Evolutionary conservation across 2,329 filamentous ascomycete species (phyloP).

Genomic region (Didymella lethalis): DNA sequence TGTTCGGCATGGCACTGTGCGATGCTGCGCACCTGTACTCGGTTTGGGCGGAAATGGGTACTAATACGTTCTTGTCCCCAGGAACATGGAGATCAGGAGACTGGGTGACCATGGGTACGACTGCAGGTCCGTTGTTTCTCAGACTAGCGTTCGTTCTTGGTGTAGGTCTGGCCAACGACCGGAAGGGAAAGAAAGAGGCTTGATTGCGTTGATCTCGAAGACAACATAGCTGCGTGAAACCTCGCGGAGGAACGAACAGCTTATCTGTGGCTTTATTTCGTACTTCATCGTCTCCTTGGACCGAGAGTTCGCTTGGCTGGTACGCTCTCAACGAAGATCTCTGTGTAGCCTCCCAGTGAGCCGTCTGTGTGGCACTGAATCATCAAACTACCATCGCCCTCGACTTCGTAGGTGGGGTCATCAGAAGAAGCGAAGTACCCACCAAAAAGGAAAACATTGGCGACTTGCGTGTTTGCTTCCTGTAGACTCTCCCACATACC

Average conservation of each 20-base stretch:
- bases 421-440: not conserved
- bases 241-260: not conserved
- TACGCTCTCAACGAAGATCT: conserved; percentile 2
- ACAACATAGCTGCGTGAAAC: not conserved
- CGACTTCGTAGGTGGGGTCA: conserved; percentile 1
- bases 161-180: conserved; percentile 40
- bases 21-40: conserved; percentile 74
- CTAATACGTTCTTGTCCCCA: conserved; percentile 33
- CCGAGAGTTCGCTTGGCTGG: not conserved
- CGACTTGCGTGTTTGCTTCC: conserved; percentile 13
- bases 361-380: not conserved
- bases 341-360: not conserved
- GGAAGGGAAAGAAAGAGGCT: conserved; percentile 20
- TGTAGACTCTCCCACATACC: conserved; percentile 5
- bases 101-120: conserved; percentile 48
- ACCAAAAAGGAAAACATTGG: not conserved
- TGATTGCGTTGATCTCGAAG: not conserved
- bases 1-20: conserved; percentile 73
- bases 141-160: conserved; percentile 50
- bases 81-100: conserved; percentile 49
- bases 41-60: conserved; percentile 44
- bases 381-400: not conserved
- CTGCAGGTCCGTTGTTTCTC: conserved; percentile 43
- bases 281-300: not conserved
- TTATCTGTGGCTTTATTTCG: not conserved